Base-by-base conservation (phyloP, 805 yeast genomes). In the Komagataella pseudopastoris region DNA sequence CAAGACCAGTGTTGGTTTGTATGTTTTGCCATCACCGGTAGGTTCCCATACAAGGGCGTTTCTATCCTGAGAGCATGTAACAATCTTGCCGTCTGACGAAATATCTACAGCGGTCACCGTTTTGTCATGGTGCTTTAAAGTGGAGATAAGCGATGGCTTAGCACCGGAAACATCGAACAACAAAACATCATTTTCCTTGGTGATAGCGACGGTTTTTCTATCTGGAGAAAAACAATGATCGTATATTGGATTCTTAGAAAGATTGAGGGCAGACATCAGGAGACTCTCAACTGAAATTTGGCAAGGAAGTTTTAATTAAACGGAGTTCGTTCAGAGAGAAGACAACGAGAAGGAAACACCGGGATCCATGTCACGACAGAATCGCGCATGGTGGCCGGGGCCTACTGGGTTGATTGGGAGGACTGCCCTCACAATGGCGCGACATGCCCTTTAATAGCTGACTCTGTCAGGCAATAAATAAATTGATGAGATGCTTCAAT, bases 41-140 rank as follows among this genome's bases (percentile, higher is more conserved):
- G 86, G 85, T 56, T 87, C 90, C 97, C 98, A 93, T 16, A 93
- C 99, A 58, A 90, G 78, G 12, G 98, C 98, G 60, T 93, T 93
- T 68, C 99, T 78, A 68, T 93, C 99, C 70, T 93, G 98, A 7
- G 98, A 89, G 64, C 97, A 89, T 36, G 98, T 93, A 61, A 93
- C 93, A 58, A 93, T 88, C 64, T 85, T 82, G 49, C 96, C 96
- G 57, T 86, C 88, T 43, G 75, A 68, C 44, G 96, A 85, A 60
- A 95, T 83, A 65, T 93, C 99, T 45, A 93, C 88, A 0, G 97
- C 90, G 14, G 99, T 93, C 49, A 93, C 90, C 3, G 90, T 80
- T 66, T 91, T 90, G 66, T 91, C 97, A 65, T 91, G 98, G 57
- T 88, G 95, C 47, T 75, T 69, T 60, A 91, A 76, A 4, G 76